Evolutionary conservation across 1,284 basidiomycete species (phyloP).

Genomic region (Pseudozyma pruni): DNA sequence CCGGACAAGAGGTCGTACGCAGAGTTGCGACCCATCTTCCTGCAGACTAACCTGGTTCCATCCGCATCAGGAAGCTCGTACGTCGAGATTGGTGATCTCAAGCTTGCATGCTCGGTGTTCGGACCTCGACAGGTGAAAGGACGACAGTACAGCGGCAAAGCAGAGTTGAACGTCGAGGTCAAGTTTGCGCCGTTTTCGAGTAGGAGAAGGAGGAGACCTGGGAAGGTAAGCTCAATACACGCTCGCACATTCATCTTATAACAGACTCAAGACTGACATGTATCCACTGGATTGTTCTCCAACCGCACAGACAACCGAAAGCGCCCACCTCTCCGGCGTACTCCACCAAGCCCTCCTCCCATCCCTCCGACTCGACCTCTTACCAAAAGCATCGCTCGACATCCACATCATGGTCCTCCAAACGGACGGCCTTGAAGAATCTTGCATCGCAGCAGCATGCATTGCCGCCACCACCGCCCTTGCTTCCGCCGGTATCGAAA

Average conservation of each 20-base stretch:
- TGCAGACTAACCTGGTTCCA: slow-evolving; percentile 81
- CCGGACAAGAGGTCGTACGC: slow-evolving; percentile 26
- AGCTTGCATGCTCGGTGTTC: slow-evolving; percentile 96
- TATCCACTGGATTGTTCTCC: too few species aligned
- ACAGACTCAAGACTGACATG: too few species aligned
- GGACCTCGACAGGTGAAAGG: slow-evolving; percentile 86
- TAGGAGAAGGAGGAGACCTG: slow-evolving; percentile 78
- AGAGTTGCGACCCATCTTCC: slow-evolving; percentile 73
- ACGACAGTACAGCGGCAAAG: slow-evolving; percentile 82
- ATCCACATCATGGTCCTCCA: slow-evolving; percentile 90
- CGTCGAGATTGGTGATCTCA: slow-evolving; percentile 86
- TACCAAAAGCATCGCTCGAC: slow-evolving; percentile 94
- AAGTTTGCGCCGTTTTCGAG: slow-evolving; percentile 96
- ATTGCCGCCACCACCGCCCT: slow-evolving; percentile 90
- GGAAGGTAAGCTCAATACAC: slow-evolving; percentile 75
- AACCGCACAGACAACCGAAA: slow-evolving; percentile 98
- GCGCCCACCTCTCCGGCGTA: slow-evolving; percentile 81
- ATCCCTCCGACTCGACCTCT: slow-evolving; percentile 84
- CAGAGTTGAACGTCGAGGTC: slow-evolving; percentile 90
- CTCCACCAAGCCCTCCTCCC: slow-evolving; percentile 88
- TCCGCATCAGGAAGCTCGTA: slow-evolving; percentile 96
- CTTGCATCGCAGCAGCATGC: slow-evolving; percentile 71
- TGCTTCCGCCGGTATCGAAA: slow-evolving; percentile 86
- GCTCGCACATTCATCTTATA: background rate
- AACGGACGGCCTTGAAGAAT: slow-evolving; percentile 80